Conservation (phyloP, 129 eudicot genomes). For the Chrysanthemum seticuspe region DNA sequence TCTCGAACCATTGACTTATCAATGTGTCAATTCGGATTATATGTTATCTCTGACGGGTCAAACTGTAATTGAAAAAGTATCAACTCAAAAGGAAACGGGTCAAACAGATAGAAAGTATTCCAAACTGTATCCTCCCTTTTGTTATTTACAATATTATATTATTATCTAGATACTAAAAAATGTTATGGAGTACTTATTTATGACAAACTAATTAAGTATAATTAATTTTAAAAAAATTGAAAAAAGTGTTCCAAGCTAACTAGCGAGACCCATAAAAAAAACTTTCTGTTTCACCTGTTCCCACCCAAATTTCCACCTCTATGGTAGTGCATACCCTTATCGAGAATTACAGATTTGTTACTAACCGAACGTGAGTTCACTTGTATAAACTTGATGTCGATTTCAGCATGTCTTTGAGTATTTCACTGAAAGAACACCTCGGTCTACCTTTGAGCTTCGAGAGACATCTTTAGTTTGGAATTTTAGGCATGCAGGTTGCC, state of each 20-base stretch:
- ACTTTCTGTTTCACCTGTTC: neutral
- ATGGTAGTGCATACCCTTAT: neutral
- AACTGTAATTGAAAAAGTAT: no score
- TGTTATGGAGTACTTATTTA: neutral
- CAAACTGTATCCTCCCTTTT: no score
- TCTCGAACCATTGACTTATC: neutral
- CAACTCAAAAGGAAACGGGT: neutral
- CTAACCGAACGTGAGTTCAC: neutral
- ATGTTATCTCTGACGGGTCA: no score
- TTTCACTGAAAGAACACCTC: constrained; percentile 84
- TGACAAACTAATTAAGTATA: neutral
- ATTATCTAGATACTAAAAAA: no score
- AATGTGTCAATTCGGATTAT: neutral
- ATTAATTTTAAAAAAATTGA: neutral
- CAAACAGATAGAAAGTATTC: no score
- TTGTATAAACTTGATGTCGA: neutral
- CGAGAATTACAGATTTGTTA: neutral
- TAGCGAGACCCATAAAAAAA: neutral
- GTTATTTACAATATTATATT: no score
- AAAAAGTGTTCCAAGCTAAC: neutral
- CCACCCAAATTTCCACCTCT: neutral
- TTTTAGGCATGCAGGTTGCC: constrained; percentile 69
- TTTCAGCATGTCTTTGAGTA: constrained; percentile 87
- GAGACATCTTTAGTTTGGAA: constrained; percentile 90
- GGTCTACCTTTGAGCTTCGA: constrained; percentile 73